phyloP scores from a whole-genome alignment of 148 eudicot genomes.

The Cornus kousa region DNA sequence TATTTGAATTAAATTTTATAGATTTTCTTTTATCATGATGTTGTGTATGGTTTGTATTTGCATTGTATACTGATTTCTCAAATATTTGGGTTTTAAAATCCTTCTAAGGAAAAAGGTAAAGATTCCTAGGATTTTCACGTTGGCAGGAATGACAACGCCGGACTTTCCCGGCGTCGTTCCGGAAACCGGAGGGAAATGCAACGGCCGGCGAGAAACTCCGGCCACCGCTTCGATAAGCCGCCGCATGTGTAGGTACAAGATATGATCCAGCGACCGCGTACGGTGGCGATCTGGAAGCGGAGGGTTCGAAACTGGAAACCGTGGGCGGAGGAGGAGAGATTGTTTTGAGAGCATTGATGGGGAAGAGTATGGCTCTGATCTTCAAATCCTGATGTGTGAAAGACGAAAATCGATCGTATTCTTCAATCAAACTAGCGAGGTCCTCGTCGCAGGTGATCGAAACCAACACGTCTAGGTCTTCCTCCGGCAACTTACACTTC shows the following conservation, averaged over 20 bases:
- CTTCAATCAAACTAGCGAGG: conserved; percentile 36
- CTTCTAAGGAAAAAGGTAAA: not conserved
- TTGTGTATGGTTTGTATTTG: no score
- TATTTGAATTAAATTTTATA: not conserved
- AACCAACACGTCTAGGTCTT: conserved; percentile 46
- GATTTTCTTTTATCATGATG: no score
- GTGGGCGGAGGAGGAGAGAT: conserved; percentile 23
- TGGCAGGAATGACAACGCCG: not conserved
- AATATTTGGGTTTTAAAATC: not conserved
- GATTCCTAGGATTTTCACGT: not conserved
- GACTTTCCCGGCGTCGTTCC: not conserved
- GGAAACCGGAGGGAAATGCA: not conserved
- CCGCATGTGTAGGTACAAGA: not conserved
- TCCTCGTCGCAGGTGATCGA: conserved; percentile 45
- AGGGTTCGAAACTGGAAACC: not conserved
- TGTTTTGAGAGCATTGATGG: conserved; percentile 21
- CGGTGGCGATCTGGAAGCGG: not conserved
- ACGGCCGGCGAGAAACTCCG: not conserved
- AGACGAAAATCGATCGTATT: conserved; percentile 29
- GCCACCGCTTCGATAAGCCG: not conserved
- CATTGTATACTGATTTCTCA: no score
- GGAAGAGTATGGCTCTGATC: conserved; percentile 42
- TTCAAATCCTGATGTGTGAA: conserved; percentile 11
- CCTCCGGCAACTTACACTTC: conserved; percentile 44
- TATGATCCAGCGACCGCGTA: not conserved